phyloP scores from a whole-genome alignment of 192 early-diverging fungal genomes.

The Powellomyces hirtus region DNA sequence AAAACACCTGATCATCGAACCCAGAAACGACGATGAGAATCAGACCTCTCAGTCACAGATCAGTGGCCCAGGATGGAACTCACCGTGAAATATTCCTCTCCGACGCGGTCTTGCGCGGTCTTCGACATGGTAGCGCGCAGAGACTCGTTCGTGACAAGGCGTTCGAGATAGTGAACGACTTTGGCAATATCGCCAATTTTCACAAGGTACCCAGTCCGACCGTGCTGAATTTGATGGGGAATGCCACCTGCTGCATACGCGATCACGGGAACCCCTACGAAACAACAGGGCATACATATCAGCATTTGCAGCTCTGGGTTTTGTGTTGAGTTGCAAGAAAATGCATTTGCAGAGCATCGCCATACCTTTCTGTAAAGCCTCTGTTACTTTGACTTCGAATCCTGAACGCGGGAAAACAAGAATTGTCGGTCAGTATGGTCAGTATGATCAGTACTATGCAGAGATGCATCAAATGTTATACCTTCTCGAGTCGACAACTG shows the following conservation, averaged over 20 bases:
- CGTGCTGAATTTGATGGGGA: slow-evolving; percentile 73
- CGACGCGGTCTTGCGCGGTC: slow-evolving; percentile 23
- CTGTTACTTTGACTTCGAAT: slow-evolving; percentile 84
- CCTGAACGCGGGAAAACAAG: slow-evolving; percentile 18
- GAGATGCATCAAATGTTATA: neutral
- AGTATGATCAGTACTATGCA: neutral
- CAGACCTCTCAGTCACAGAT: neutral
- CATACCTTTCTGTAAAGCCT: slow-evolving; percentile 62
- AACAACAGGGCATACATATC: neutral
- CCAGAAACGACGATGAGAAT: neutral
- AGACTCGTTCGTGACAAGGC: slow-evolving; percentile 55
- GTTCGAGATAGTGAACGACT: slow-evolving; percentile 60
- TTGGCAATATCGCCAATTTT: slow-evolving; percentile 57
- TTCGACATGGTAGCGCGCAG: slow-evolving; percentile 45
- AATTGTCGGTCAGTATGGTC: neutral
- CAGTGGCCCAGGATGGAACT: slow-evolving; percentile 37
- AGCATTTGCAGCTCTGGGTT: neutral
- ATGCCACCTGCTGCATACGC: slow-evolving; percentile 72
- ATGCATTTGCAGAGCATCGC: neutral
- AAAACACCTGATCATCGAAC: slow-evolving; percentile 49
- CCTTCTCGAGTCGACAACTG: slow-evolving; percentile 78
- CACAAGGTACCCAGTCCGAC: slow-evolving; percentile 66
- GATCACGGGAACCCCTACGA: slow-evolving; percentile 52
- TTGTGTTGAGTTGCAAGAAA: neutral
- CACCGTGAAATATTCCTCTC: slow-evolving; percentile 52